These are phyloP conservation scores for Plicaturopsis crispa DNA, from an alignment of 768 basidiomycete species.

Conservation along the genomic window DNA sequence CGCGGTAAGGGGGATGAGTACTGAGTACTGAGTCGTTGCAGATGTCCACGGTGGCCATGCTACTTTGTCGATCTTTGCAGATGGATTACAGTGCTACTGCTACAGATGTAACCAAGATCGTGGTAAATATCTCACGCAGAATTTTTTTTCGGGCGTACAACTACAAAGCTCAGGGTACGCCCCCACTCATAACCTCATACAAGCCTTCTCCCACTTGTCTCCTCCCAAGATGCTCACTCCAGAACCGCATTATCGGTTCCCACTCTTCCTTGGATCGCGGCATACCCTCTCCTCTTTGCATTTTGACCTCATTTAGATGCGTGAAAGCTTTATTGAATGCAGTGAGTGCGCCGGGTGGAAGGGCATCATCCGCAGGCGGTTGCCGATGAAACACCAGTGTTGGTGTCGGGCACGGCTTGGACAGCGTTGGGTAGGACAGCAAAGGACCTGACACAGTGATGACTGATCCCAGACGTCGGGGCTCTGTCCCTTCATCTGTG, in stretches of 20 bases:
- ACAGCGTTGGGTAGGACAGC: conserved; percentile 67
- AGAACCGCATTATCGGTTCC: conserved; percentile 82
- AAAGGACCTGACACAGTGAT: conserved; percentile 67
- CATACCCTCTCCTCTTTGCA: conserved; percentile 41
- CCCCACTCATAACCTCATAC: conserved; percentile 59
- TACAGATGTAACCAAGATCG: no score
- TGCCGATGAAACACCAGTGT: conserved; percentile 52
- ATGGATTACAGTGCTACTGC: no score
- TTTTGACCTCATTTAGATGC: conserved; percentile 39
- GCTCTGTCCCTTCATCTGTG: conserved; percentile 8
- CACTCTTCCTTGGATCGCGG: conserved; percentile 70
- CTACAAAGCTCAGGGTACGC: neutral
- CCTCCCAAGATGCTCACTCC: conserved; percentile 60
- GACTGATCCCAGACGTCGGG: conserved; percentile 49
- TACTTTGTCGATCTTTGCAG: no score
- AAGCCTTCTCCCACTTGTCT: conserved; percentile 49
- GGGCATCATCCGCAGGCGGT: conserved; percentile 32
- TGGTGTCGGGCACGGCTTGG: conserved; percentile 48
- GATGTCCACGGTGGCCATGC: no score
- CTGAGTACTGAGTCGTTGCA: no score
- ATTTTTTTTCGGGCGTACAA: no score
- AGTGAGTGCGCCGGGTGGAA: conserved; percentile 36
- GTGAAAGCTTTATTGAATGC: conserved; percentile 58
- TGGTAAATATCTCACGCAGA: no score
- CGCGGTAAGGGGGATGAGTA: no score